Conservation (phyloP, 1,139 yeast genomes). For the Diutina rugosa region DNA sequence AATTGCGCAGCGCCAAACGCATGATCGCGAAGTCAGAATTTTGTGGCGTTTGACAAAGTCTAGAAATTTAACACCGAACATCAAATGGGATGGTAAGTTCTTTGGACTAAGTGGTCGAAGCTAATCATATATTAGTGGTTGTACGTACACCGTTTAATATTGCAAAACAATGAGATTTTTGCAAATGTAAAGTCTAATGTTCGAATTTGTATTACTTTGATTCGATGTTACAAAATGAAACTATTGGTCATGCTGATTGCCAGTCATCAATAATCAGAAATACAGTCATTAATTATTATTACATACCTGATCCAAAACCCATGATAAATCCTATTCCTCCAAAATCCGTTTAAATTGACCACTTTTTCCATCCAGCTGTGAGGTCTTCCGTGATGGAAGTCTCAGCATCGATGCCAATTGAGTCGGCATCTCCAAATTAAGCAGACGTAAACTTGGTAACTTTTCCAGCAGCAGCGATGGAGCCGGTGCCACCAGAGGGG, state of each 20-base stretch:
- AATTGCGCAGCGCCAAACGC: background rate
- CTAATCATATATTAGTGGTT: too few species aligned
- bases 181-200: background rate
- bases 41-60: too few species aligned
- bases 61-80: too few species aligned
- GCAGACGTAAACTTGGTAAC: conserved; percentile 1
- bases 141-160: too few species aligned
- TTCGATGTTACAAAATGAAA: too few species aligned
- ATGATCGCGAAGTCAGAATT: background rate
- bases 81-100: too few species aligned
- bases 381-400: background rate
- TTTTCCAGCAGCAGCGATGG: background rate
- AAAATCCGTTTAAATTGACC: background rate
- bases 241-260: too few species aligned
- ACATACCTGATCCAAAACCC: background rate
- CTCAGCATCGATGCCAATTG: background rate
- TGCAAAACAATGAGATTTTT: background rate
- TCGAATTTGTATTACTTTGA: background rate
- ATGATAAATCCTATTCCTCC: background rate
- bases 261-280: too few species aligned
- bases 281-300: background rate
- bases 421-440: conserved; percentile 1
- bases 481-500: background rate
- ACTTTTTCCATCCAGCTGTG: background rate
- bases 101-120: too few species aligned